phyloP scores from a whole-genome alignment of 2,329 filamentous ascomycete species.

The Alternaria panax region DNA sequence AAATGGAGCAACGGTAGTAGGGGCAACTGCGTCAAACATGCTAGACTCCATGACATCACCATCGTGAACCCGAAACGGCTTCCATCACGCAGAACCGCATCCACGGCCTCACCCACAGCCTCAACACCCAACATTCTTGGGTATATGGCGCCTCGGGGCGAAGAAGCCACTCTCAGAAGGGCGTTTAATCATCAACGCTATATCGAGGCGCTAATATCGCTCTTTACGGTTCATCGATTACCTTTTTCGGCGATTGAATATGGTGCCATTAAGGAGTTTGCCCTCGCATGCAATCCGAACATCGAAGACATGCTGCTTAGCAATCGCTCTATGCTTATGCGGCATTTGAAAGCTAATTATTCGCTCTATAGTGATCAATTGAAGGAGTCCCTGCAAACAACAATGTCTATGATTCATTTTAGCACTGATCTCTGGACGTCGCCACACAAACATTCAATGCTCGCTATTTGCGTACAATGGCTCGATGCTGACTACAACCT shows the following conservation, averaged over 20 bases:
- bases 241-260: neutral
- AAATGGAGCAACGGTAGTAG: no score
- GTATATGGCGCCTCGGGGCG: no score
- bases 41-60: no score
- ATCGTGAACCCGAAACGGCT: no score
- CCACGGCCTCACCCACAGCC: neutral
- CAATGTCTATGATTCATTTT: neutral
- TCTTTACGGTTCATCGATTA: neutral
- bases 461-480: neutral
- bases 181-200: neutral
- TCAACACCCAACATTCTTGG: no score
- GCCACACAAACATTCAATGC: neutral
- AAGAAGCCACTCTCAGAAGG: no score
- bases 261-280: neutral
- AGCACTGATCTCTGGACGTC: neutral
- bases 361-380: no score
- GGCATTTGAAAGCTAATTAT: no score
- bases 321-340: no score
- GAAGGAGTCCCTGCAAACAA: no score
- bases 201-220: neutral
- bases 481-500: neutral
- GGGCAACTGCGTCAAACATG: no score
- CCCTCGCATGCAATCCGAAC: neutral
- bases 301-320: neutral
- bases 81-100: no score